Base-by-base conservation (phyloP, 768 basidiomycete species). In the Sporobolomyces roseus region DNA sequence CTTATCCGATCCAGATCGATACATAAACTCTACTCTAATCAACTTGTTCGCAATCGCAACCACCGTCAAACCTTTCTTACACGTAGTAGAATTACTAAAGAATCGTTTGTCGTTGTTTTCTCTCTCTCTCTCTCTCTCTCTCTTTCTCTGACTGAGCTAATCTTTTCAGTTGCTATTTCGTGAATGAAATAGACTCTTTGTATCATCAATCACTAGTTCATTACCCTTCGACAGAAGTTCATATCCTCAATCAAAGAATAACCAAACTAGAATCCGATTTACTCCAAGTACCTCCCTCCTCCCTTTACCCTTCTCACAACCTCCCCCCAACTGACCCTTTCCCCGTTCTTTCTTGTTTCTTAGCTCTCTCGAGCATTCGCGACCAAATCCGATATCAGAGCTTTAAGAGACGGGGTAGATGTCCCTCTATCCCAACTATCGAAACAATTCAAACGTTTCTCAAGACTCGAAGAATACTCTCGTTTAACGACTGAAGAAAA, bases 21-120 rank as follows among this genome's bases (percentile, higher is more conserved):
- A 73, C 70, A 73, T 78, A 73, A 78, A 76, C 63, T 53, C 52
- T 33, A 70, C 65, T 49, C 53, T 67, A 61, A 70, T 78, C 61
- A 61, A 72, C 1, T 56, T 77, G 17, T 78, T 77, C 43, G 38
- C 63, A 41, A 54, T 77, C 25, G 76, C 76, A 19, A 69, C 71
- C 17, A 55, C 71, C 17, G 63, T 78, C 64, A 77, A 76, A 61
- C 77, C 77, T 6, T 33, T 71, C 21, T 36, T 58, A 5, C 74
- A 75, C 38, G 58, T 75, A 29, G 63, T 69, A 59, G 32, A 53
- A n/a, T 65, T 77, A 12, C 23, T 75, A 43, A 72, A 71, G 54
- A 46, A 64, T 19, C 54, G 77, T 64, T 51, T 19, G 58, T 68
- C n/a, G n/a, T n/a, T n/a, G n/a, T n/a, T n/a, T n/a, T n/a, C n/a